Percentiles rank a stretch among this genome's conserved stretches.
These are phyloP conservation scores for Lycium barbarum DNA, from an alignment of 257 asterid species.

Conservation along the genomic window DNA sequence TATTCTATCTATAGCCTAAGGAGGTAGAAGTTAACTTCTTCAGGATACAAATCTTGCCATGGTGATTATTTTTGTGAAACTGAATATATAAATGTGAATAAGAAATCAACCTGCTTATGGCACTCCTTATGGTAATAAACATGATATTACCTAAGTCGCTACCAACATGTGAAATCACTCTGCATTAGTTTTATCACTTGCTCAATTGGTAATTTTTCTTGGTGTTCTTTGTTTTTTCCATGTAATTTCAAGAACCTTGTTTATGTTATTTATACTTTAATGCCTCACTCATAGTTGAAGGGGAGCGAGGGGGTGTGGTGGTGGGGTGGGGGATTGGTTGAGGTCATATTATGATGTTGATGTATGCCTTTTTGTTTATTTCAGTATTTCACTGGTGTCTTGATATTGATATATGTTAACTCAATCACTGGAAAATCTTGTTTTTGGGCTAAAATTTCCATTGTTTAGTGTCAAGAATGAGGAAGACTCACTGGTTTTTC, in stretches of 20 bases:
- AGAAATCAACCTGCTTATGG: neutral
- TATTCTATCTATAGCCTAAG: neutral
- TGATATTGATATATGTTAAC: neutral
- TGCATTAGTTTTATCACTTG: neutral
- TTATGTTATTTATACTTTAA: no score
- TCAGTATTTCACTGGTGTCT: neutral
- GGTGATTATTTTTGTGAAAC: neutral
- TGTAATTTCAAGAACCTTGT: neutral
- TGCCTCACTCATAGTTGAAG: neutral
- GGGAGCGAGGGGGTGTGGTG: no score
- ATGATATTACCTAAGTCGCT: no score
- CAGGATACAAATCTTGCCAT: neutral
- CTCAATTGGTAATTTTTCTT: neutral
- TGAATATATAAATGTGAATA: neutral
- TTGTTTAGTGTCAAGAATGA: neutral
- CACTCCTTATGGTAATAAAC: neutral
- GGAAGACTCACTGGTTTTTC: neutral
- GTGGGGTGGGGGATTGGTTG: neutral
- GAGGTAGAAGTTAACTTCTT: neutral
- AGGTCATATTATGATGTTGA: neutral
- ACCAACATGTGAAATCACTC: neutral
- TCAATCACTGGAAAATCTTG: neutral
- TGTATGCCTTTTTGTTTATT: neutral
- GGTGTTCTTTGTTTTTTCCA: neutral
- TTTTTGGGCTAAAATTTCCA: neutral